Evolutionary conservation across 139 green algal species (phyloP).

Genomic region (Axilococcus clingmanii): DNA sequence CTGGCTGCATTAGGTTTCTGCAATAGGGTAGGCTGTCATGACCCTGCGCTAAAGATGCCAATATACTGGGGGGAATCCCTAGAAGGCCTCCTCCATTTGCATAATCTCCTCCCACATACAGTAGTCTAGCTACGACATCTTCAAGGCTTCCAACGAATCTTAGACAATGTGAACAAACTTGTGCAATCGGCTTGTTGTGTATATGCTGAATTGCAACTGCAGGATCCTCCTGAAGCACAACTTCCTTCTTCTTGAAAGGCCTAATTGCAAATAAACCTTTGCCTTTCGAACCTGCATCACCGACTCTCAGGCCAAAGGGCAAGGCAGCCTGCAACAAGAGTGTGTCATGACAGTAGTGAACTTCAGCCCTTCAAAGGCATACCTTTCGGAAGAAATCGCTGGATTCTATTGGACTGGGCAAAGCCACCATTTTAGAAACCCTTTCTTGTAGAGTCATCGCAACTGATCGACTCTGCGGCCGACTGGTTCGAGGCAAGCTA

Average conservation of each 20-base stretch:
- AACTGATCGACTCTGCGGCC: too few relatives aligned
- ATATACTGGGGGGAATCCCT: not conserved
- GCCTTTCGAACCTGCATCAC: too few relatives aligned
- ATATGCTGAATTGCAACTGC: slow-evolving; percentile 2
- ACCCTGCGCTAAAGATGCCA: not conserved
- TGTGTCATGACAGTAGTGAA: too few relatives aligned
- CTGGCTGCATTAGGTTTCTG: not conserved
- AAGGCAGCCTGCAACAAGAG: too few relatives aligned
- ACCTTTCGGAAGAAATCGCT: too few relatives aligned
- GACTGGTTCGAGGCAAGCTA: too few relatives aligned
- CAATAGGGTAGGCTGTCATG: not conserved
- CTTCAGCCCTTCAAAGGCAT: too few relatives aligned
- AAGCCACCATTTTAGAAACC: too few relatives aligned
- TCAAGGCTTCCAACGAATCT: not conserved
- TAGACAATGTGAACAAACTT: not conserved
- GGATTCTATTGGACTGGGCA: too few relatives aligned
- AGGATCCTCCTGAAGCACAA: slow-evolving; percentile 6
- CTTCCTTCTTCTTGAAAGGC: not conserved
- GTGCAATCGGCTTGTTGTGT: not conserved
- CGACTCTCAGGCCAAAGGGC: too few relatives aligned
- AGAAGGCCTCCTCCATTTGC: not conserved
- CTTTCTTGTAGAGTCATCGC: too few relatives aligned
- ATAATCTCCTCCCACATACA: not conserved
- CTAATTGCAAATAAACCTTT: slow-evolving; percentile 8
- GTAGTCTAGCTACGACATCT: not conserved